Conservation (phyloP, 129 eudicot genomes). For the Saussurea involucrata region DNA sequence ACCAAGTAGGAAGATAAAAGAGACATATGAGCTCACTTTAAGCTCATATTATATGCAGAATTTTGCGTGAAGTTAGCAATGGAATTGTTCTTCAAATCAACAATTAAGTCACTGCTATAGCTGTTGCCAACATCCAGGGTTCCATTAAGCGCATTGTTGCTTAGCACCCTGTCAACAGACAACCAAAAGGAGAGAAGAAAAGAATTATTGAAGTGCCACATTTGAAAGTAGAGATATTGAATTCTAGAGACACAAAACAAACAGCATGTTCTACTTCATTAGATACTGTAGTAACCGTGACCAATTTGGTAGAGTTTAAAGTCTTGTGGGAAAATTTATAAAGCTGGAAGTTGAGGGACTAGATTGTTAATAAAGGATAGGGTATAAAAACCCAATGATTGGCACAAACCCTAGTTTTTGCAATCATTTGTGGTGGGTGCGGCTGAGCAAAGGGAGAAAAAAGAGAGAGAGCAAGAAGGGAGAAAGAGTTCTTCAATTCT, state of each 20-base stretch:
- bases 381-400: no score
- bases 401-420: no score
- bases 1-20: neutral
- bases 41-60: constrained; percentile 34
- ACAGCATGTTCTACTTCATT: neutral
- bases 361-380: no score
- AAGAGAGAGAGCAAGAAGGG: no score
- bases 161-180: constrained; percentile 47
- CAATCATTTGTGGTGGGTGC: no score
- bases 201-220: neutral
- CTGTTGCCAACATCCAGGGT: constrained; percentile 55
- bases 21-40: constrained; percentile 41
- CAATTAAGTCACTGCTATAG: constrained; percentile 48
- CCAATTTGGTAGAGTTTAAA: no score
- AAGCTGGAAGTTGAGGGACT: no score
- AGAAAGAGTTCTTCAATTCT: no score
- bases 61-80: constrained; percentile 43
- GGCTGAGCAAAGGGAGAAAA: no score
- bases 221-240: neutral
- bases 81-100: constrained; percentile 60
- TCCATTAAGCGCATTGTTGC: constrained; percentile 68
- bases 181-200: constrained; percentile 12
- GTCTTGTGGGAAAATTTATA: no score
- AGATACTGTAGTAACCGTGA: no score
- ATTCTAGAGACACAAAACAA: neutral